Evolutionary conservation across 345 rosid species (phyloP), one percentile per base, ranked within the genome.

Genomic region (Erucastrum elatum): DNA sequence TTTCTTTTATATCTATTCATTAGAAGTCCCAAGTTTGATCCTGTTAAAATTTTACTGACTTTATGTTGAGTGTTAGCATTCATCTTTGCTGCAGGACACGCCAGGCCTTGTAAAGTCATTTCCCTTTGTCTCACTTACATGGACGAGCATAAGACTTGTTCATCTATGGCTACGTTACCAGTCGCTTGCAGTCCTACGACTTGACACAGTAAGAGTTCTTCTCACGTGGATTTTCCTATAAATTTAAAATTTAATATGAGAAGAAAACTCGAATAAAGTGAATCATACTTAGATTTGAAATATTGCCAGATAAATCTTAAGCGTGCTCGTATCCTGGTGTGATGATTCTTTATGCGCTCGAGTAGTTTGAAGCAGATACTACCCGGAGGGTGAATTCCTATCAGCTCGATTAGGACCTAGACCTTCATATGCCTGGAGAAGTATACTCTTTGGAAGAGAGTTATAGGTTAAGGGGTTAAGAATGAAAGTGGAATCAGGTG

Each of bases 91-190:
- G 80, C 92, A 94, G 98, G 97, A 92, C 80, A 87, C 97, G 39
- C 96, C 98, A 10, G 94, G 86, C 61, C 87, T 21, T 21, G 21
- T 21, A 21, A 21, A 21, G 21, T 88, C 90, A 53, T 94, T 86
- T 85, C 87, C 92, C 10, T 76, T 73, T 8, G 73, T 94, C 76
- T 80, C 86, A 74, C 89, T 84, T 53, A 94, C 97, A 46, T 92
- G 97, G 98, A 79, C 82, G 55, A 85, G 91, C 83, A 51, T 81
- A 63, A 90, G 97, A 71, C 88, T 92, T 84, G 77, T 92, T 71
- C 97, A 94, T 82, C 91, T 94, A 53, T 92, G 94, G 97, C 82
- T 94, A 29, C 94, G 97, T 9, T 92, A 94, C 82, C 89, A 87
- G 62, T 91, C 97, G 34, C 94, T 94, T 79, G 78, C 87, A 3